Evolutionary conservation across 257 asterid species (phyloP), one percentile per base, ranked within the genome.

Genomic region (Anisodus tanguticus): DNA sequence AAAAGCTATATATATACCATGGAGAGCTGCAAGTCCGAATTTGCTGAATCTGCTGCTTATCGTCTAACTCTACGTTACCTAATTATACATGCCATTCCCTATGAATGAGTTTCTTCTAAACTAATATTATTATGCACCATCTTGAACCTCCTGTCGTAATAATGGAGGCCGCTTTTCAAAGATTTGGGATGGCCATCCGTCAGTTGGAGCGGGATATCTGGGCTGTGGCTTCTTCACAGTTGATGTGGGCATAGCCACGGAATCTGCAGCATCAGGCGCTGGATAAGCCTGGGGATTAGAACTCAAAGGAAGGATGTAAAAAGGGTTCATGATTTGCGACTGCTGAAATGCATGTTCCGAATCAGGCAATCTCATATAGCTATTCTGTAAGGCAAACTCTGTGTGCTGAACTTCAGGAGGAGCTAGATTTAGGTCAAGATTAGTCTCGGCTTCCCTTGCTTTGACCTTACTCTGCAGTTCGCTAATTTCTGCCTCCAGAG

Each of bases 161-260:
- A 85, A 53, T 64, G 11, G 54, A 2, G 86, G 86, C 83, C 78
- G 83, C 31, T 85, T 90, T 87, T 90, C 90, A n/a, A 91, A 93
- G 76, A 91, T 58, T 76, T 88, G 89, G 47, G 90, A 91, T 9
- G 93, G 90, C 94, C 94, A 93, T 17, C 81, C 83, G 71, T 91
- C 95, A 41, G 89, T 83, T 12, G 94, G 89, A 59, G 89, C 89
- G 31, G 92, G 91, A 83, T 93, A 93, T 74, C 94, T 90, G 47
- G 97, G 85, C 41, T 88, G 94, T 6, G 97, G 97, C 85, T 92
- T 92, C 88, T 89, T 89, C 82, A 87, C 89, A 17, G 58, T 53
- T 11, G 88, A 37, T 77, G 71, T 26, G 63, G 87, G 88, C 80
- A 43, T 64, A 13, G 88, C 51, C 3, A 79, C 15, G 4, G 59